These are phyloP conservation scores for Tulasnella sp. DNA, from an alignment of 768 basidiomycete species.

Conservation along the genomic window DNA sequence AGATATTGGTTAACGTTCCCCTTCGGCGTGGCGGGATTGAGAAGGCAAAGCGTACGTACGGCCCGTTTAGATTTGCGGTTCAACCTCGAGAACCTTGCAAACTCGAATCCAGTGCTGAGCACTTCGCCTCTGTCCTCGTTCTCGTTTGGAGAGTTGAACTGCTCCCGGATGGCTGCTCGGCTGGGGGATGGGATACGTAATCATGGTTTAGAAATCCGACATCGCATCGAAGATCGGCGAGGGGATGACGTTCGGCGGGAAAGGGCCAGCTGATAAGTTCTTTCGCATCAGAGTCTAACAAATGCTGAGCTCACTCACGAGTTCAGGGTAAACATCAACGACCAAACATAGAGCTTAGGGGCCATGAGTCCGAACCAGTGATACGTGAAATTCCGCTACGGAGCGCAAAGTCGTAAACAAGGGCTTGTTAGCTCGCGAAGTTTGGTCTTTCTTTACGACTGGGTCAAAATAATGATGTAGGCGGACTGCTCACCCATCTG, in stretches of 20 bases:
- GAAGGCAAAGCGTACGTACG: background rate
- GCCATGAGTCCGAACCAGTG: background rate
- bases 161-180: background rate
- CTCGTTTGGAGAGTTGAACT: background rate
- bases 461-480: background rate
- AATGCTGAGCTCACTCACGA: background rate
- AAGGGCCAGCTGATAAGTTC: no score
- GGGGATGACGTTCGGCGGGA: no score
- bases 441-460: background rate
- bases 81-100: background rate
- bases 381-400: background rate
- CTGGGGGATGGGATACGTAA: background rate
- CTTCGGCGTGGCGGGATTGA: no score
- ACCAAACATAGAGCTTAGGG: background rate
- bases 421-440: no score
- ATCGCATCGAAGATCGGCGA: no score
- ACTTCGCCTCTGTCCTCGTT: background rate
- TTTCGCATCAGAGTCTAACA: no score
- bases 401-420: background rate
- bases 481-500: background rate
- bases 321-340: background rate
- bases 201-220: background rate
- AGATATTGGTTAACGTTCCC: background rate
- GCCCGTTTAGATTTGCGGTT: background rate
- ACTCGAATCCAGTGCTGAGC: background rate